These are phyloP conservation scores for Euphorbia lathyris DNA, from an alignment of 345 rosid genomes.

Conservation along the genomic window DNA sequence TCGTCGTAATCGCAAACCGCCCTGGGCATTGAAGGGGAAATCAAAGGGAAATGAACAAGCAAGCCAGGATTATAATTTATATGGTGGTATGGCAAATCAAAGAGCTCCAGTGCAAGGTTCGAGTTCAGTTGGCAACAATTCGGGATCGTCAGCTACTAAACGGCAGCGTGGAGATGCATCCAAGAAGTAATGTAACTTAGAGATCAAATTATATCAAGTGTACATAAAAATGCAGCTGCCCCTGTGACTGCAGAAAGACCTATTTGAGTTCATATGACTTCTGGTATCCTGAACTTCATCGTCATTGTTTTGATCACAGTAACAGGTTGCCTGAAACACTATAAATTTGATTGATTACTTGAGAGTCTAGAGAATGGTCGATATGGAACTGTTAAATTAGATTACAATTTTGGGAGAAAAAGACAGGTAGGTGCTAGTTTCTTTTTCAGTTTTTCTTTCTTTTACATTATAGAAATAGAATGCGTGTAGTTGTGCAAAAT, in stretches of 20 bases:
- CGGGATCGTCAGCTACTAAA: conserved; percentile 31
- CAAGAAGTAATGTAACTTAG: neutral
- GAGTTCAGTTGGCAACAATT: conserved; percentile 20
- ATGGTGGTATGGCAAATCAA: neutral
- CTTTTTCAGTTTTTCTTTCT: no score
- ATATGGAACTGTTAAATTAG: neutral
- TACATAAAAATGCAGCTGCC: neutral
- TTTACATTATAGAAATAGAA: no score
- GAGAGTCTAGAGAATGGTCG: neutral
- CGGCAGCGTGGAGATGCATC: conserved; percentile 36
- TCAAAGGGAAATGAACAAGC: conserved; percentile 13
- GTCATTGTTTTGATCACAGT: no score
- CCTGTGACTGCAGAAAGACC: neutral
- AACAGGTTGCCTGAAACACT: no score
- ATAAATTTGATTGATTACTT: no score
- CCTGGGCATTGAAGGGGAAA: conserved; percentile 10
- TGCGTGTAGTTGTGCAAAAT: no score
- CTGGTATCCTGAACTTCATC: neutral
- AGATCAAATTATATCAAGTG: neutral
- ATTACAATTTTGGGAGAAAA: no score
- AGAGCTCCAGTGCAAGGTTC: conserved; percentile 13
- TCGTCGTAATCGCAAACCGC: neutral
- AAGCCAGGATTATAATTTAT: neutral
- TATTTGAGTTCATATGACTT: neutral
- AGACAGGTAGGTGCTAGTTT: no score